Conservation (phyloP, 768 basidiomycete species). For the Kwoniella shandongensis region DNA sequence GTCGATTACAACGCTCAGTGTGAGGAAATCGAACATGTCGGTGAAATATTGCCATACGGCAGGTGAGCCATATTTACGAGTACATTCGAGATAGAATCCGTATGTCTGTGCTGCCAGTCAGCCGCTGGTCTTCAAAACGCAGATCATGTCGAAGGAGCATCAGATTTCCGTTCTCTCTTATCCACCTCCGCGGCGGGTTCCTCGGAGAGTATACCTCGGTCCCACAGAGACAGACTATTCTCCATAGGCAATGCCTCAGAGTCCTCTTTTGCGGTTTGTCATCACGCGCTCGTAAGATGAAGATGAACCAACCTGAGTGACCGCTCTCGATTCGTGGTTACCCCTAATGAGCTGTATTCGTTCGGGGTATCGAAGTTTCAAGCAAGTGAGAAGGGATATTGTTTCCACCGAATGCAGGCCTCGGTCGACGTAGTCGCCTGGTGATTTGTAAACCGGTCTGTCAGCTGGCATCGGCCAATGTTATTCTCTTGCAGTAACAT, state of each 20-base stretch:
- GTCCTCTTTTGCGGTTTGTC: slow-evolving; percentile 48
- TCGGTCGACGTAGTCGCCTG: slow-evolving; percentile 98
- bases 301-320: slow-evolving; percentile 74
- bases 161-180: slow-evolving; percentile 51
- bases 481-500: no score
- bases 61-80: slow-evolving; percentile 92
- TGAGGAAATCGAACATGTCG: slow-evolving; percentile 99
- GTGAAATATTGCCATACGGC: slow-evolving; percentile 99
- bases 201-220: slow-evolving; percentile 41
- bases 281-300: slow-evolving; percentile 29
- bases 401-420: slow-evolving; percentile 98
- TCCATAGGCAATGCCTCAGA: slow-evolving; percentile 38
- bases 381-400: slow-evolving; percentile 91
- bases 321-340: slow-evolving; percentile 96
- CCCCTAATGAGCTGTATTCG: slow-evolving; percentile 94
- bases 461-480: slow-evolving; percentile 1
- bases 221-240: slow-evolving; percentile 17
- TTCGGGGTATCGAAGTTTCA: slow-evolving; percentile 95
- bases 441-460: slow-evolving; percentile 2
- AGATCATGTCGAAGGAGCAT: slow-evolving; percentile 20
- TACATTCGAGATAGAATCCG: slow-evolving; percentile 98
- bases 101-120: slow-evolving; percentile 67
- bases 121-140: slow-evolving; percentile 2
- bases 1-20: slow-evolving; percentile 95
- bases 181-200: slow-evolving; percentile 32